A percentile compares a stretch with the other conserved stretches of the same genome.
phyloP scores from a whole-genome alignment of 495 filamentous ascomycete genomes.

The Trichocladium antarcticum region DNA sequence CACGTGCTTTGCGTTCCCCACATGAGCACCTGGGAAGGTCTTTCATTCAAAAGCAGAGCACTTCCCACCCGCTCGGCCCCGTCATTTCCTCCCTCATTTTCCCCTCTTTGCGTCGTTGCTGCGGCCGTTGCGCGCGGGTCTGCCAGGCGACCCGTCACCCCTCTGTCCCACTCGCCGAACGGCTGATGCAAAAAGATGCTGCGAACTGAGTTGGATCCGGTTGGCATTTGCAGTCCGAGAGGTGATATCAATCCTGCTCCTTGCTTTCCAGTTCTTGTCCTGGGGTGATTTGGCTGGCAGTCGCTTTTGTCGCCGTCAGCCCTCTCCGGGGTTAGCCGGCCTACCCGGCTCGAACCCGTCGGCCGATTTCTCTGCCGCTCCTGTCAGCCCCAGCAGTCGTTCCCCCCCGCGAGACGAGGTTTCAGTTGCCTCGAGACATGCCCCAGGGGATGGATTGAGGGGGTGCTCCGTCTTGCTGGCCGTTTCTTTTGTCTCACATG shows the following conservation, averaged over 20 bases:
- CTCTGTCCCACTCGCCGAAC: neutral
- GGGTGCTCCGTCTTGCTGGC: no score
- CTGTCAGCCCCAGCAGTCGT: no score
- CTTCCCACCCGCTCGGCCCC: slow-evolving; percentile 12
- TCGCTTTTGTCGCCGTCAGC: neutral
- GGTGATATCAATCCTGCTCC: neutral
- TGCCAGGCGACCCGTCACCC: neutral
- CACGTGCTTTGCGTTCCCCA: slow-evolving; percentile 7
- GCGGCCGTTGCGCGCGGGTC: neutral
- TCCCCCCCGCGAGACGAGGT: no score
- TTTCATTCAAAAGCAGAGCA: slow-evolving; percentile 25
- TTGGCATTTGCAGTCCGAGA: neutral
- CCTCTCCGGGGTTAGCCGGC: neutral
- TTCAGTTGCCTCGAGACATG: no score
- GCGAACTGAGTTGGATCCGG: neutral
- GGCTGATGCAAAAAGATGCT: neutral
- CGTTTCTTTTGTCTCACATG: no score
- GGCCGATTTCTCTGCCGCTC: no score
- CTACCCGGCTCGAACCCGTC: neutral
- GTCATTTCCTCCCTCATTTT: slow-evolving; percentile 10
- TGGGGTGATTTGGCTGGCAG: neutral
- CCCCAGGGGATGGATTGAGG: no score
- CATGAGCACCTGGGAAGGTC: slow-evolving; percentile 9
- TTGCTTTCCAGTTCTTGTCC: neutral
- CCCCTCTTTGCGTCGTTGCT: neutral